Evolutionary conservation across 106 monocot species (phyloP), one percentile per base, ranked within the genome.

Genomic region (Acorus calamus): DNA sequence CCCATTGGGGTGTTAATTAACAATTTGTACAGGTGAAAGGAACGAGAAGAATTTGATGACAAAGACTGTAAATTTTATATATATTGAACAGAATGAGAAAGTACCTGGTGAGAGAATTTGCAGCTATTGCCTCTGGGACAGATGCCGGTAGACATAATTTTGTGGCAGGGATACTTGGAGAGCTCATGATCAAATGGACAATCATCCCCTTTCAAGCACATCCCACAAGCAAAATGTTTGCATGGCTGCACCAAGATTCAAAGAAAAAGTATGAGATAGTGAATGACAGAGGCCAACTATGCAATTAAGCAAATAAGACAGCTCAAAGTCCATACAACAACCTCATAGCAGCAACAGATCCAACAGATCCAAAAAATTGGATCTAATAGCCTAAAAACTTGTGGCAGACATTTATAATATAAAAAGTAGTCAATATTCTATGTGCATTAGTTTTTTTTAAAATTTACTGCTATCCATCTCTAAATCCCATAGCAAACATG

Each of bases 111-210:
- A 4, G 93, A 93, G 68, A 93, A 93, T 59, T 78, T 85, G 85
- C 93, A 93, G 49, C 57, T 72, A 47, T 88, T 83, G 63, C 88
- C 93, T 79, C 92, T 72, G 47, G 13, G 73, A 43, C 96, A 96
- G 56, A 46, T 70, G 45, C 96, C 96, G 52, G 75, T 76, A 44
- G 82, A 71, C 46, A 54, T 56, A 60, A 70, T 85, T 60, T 80
- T 87, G 66, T 87, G 87, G 50, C 96, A 96, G 2, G 85, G 80
- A 58, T 96, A 96, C 73, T 96, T 93, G 7, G 80, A 85, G 60
- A 98, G 87, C 63, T 91, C 55, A 50, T 98, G 96, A 81, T 98
- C 91, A 70, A 73, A 98, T 43, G 91, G 85, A 57, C 96, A 98
- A 41, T 92, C 87, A 44, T 83, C 79, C 2, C 96, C 96, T 77